Evolutionary conservation across 257 asterid species (phyloP), one percentile per base, ranked within the genome.

Genomic region (Solanum gracilifrons): DNA sequence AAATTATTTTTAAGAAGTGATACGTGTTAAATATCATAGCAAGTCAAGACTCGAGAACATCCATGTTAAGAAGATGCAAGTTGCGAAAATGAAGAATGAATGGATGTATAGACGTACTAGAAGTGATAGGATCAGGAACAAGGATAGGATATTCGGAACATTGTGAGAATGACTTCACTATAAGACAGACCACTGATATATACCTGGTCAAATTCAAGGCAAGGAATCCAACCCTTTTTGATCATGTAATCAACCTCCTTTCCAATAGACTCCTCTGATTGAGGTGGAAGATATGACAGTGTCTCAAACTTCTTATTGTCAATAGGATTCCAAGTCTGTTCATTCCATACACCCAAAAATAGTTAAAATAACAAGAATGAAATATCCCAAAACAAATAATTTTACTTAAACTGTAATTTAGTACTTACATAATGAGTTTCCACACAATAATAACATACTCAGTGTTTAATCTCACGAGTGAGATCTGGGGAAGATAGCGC

Each of bases 191-290:
- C 60, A 48, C 0, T 16, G 60, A 18, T 85, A 51, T 16, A 51
- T 51, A 91, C 96, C 91, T 87, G 84, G 55, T 92, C 93, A 84
- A 93, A 92, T 88, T 92, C 94, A 66, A 93, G 94, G 85, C 91
- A 91, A 64, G 95, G 94, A 87, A 92, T 89, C 95, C 96, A 92
- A 36, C 90, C 90, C 82, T 88, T 92, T 58, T 76, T 87, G 41
- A 91, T 88, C 92, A 93, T 92, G 88, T 93, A 88, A 58, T 91
- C 90, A 10, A 92, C 90, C 90, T 93, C 92, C 88, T 87, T 91
- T 18, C 90, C 92, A 68, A 88, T 91, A 1, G 95, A 92, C 51
- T 90, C 92, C 5, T 90, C 91, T 4, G 93, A 86, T 7, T 88
- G 91, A 39, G 93, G 90, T 39, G 92, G 94, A 21, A 92, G 79